phyloP scores from a whole-genome alignment of 768 basidiomycete genomes.

The Auriscalpium vulgare region DNA sequence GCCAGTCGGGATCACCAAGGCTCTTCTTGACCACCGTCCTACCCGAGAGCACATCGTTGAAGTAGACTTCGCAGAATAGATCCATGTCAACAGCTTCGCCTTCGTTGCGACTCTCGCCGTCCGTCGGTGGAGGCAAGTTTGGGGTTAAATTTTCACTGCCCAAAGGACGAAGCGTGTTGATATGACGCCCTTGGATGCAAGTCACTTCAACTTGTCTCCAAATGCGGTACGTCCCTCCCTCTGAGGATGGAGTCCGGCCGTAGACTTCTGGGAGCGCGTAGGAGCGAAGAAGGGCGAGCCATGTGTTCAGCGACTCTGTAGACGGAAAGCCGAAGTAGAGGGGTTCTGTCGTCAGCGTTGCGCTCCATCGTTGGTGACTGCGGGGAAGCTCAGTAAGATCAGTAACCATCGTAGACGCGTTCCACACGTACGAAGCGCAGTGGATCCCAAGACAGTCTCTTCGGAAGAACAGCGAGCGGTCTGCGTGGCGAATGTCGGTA shows the following conservation, averaged over 20 bases:
- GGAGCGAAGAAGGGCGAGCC: constrained; percentile 74
- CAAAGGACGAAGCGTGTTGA: constrained; percentile 44
- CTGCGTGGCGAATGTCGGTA: constrained; percentile 72
- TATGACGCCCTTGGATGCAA: constrained; percentile 65
- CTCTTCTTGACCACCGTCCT: constrained; percentile 69
- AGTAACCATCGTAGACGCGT: not conserved
- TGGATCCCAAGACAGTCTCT: constrained; percentile 71
- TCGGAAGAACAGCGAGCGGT: constrained; percentile 69
- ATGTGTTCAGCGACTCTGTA: constrained; percentile 56
- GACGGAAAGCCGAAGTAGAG: constrained; percentile 69
- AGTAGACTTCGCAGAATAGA: constrained; percentile 71
- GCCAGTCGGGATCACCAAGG: constrained; percentile 68
- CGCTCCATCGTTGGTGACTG: constrained; percentile 57
- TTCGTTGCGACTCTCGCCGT: constrained; percentile 14
- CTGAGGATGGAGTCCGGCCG: constrained; percentile 44
- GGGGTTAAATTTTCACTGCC: constrained; percentile 22
- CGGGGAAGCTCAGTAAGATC: not conserved
- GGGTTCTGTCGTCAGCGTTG: constrained; percentile 45
- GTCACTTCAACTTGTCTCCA: constrained; percentile 77
- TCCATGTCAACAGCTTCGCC: constrained; percentile 55
- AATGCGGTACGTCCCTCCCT: constrained; percentile 75
- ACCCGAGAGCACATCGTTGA: constrained; percentile 60
- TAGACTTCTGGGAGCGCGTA: constrained; percentile 79
- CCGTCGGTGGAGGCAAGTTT: not conserved
- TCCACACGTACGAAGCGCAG: constrained; percentile 41